Evolutionary conservation across 345 rosid genomes (phyloP), one percentile per base, ranked within the genome.

Genomic region (Rhodamnia argentea): DNA sequence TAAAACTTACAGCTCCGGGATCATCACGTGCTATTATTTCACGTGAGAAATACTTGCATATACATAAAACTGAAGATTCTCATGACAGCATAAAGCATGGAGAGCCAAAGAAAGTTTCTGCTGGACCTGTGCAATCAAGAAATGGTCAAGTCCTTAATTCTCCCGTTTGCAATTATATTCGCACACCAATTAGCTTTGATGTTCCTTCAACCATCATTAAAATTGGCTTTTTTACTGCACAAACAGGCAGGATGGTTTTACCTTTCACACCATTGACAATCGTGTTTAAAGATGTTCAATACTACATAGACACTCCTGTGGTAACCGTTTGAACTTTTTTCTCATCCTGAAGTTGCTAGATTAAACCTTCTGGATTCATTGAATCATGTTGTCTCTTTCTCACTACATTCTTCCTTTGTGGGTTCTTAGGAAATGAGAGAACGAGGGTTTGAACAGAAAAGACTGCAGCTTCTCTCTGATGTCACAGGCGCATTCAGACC

Each of bases 401-500:
- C 32, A 52, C 76, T 56, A 50, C 27, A 20, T 27, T 37, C 40
- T 27, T 42, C 50, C 24, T 24, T 56, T 37, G 62, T 1, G 44
- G 23, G 82, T 56, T 74, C 57, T 59, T 85, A 95, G 99, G 96
- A 89, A 89, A 91, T 94, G 94, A 91, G 88, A 88, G 90, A 87
- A 86, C 86, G 88, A 85, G 95, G 94, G 6, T 90, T 86, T 84
- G 27, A 85, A 8, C 62, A 88, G 84, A 93, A 92, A 84, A 94
- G 88, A 84, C 87, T 94, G 32, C 95, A 88, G 75, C 94, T 96
- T 57, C 96, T 96, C 86, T 87, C 92, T 62, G 91, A 91, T 37
- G 89, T 95, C 44, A 93, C 93, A 0, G 98, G 98, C 52, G 92
- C 92, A 40, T 94, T 95, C 86, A 91, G 94, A 76, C 98, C 99